Evolutionary conservation across 78 protist genomes (phyloP), one percentile per base, ranked within the genome.

Genomic region (Pelomyxa schiedti): DNA sequence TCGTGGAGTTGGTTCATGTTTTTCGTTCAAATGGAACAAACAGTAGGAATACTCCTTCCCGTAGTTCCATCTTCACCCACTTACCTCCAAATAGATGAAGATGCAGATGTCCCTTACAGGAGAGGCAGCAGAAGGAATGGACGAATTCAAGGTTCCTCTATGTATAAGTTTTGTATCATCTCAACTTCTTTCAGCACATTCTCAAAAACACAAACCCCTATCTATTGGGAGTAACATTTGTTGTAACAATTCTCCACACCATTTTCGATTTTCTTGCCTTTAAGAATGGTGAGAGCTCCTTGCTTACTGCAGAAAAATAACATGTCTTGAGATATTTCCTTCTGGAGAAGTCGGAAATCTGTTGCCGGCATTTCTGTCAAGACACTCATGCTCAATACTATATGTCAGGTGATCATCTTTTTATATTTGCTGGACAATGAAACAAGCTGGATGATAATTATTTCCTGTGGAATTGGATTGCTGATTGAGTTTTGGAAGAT

Each of bases 261-360:
- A 40, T 96, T 26, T 94, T 95, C 68, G 97, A 95, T 70, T 80
- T 92, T 42, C 84, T 96, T 38, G 99, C 99, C 9, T 95, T 96
- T 82, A 93, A 92, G 73, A 94, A 93, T 79, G 96, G 89, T 84
- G 66, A 6, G 76, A 7, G 2, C 26, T 7, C 2, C 7, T 5
- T 38, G 8, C 8, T 42, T n/a, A 28, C 7, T 24, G 7, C 8
- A 71, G 8, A 7, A 5, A 24, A 9, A 7, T 53, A 30, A 7
- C 69, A 7, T 47, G 42, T 28, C 38, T 69, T 37, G 68, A 74
- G 94, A 93, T 53, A 82, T 95, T 47, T 75, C 64, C 42, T 93
- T 94, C 74, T 97, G 99, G 99, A 63, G 83, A 65, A 71, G 81
- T 8, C 75, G 80, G 26, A 83, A 92, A 72, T 47, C 86, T 3